Evolutionary conservation across 805 yeast species (phyloP).

Genomic region (Nakazawaea pomicola): DNA sequence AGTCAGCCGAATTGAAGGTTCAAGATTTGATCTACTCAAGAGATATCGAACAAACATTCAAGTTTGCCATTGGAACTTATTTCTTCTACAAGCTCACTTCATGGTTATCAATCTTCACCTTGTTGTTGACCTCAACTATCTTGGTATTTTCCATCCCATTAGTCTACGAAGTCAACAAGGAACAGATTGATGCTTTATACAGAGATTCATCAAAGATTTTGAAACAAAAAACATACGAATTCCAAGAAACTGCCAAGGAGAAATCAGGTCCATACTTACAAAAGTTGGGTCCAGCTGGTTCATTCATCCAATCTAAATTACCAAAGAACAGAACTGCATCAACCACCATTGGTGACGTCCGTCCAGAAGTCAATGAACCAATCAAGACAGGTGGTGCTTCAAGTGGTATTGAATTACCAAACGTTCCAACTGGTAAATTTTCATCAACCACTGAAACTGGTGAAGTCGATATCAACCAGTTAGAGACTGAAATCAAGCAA

Average conservation of each 20-base stretch:
- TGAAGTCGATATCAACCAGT: conserved; percentile 12
- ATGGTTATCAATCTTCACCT: conserved; percentile 66
- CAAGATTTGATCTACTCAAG: conserved; percentile 62
- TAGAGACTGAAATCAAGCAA: conserved; percentile 9
- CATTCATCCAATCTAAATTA: conserved; percentile 49
- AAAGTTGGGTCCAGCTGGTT: conserved; percentile 61
- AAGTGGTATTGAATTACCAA: conserved; percentile 11
- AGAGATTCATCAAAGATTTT: conserved; percentile 40
- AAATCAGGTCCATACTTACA: conserved; percentile 54
- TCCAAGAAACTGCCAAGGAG: conserved; percentile 30
- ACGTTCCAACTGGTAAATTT: conserved; percentile 5
- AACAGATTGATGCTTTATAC: conserved; percentile 66
- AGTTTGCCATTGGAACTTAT: conserved; percentile 64
- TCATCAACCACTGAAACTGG: background rate
- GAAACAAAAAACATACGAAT: conserved; percentile 45
- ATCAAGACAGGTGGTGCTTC: conserved; percentile 3
- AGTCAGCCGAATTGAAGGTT: conserved; percentile 44
- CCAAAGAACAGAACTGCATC: conserved; percentile 67
- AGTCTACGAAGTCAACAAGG: conserved; percentile 67
- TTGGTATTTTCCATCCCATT: conserved; percentile 72
- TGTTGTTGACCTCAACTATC: conserved; percentile 53
- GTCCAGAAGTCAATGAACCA: conserved; percentile 8
- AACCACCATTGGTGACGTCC: conserved; percentile 45
- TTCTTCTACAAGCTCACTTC: conserved; percentile 68
- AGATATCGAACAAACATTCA: conserved; percentile 67